phyloP scores from a whole-genome alignment of 352 stramenopile species.

The Blastocystis sp. region DNA sequence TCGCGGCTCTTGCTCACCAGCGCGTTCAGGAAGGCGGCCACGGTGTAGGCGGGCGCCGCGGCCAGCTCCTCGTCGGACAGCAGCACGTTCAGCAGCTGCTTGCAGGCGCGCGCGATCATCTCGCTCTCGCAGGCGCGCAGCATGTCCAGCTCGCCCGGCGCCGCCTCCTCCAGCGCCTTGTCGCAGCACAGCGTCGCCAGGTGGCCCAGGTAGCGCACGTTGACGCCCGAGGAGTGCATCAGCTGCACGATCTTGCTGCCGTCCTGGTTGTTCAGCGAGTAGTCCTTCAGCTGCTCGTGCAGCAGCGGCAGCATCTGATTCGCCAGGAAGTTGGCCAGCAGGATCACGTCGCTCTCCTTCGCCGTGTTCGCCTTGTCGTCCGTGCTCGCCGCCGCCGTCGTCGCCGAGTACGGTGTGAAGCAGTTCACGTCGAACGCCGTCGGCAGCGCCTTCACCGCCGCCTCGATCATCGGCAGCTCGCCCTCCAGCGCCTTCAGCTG shows the following conservation, averaged over 20 bases:
- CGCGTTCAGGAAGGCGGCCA: slow-evolving; percentile 64
- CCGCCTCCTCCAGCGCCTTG: slow-evolving; percentile 2
- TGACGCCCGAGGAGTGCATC: slow-evolving; percentile 61
- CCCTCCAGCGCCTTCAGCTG: background rate
- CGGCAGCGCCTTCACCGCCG: slow-evolving; percentile 15
- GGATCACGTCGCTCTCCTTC: slow-evolving; percentile 46
- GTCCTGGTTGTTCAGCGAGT: slow-evolving; percentile 61
- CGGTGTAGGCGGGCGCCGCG: slow-evolving; percentile 14
- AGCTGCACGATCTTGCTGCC: slow-evolving; percentile 51
- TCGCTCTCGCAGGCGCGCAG: slow-evolving; percentile 54
- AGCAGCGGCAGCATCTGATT: slow-evolving; percentile 10
- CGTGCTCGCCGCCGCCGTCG: background rate
- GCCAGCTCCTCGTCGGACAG: slow-evolving; percentile 14
- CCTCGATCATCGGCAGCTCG: slow-evolving; percentile 16
- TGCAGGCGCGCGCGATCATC: slow-evolving; percentile 62
- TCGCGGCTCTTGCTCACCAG: slow-evolving; percentile 9
- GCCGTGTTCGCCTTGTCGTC: slow-evolving; percentile 21
- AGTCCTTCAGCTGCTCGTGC: slow-evolving; percentile 1
- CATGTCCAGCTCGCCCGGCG: slow-evolving; percentile 29
- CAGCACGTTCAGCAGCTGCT: slow-evolving; percentile 46
- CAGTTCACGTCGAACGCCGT: slow-evolving; percentile 57
- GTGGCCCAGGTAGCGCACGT: slow-evolving; percentile 56
- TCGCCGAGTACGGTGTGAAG: slow-evolving; percentile 20
- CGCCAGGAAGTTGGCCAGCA: slow-evolving; percentile 65
- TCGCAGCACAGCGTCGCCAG: slow-evolving; percentile 31